Evolutionary conservation across 331 rosid species (phyloP), one percentile per base, ranked within the genome.

Genomic region (Cydonia oblonga): DNA sequence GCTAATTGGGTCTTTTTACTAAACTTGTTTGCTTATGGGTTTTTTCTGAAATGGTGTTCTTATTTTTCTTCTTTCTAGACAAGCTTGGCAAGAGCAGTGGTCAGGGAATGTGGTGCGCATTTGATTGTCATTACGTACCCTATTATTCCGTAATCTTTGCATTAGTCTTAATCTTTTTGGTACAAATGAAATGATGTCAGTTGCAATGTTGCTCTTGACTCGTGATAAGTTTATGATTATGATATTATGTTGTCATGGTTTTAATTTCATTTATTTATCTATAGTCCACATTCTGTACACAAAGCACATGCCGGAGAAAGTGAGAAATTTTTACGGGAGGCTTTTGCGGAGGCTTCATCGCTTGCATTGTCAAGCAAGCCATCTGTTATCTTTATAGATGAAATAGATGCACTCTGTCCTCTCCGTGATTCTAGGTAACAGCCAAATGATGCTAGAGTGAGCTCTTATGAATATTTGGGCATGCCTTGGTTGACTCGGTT

Each of bases 331-430:
- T 84, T 95, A 59, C 87, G 93, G 1, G 93, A 95, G 62, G 97
- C 99, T 35, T 95, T 95, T 72, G 73, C 87, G 3, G 82, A 83
- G 87, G 96, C 99, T 64, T 76, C 88, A 9, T 80, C 93, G 30
- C 92, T 80, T 72, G 63, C 86, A 58, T 74, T 77, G 64, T 74
- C 62, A 68, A 88, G 92, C 81, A 89, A 87, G 77, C 78, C 90
- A 16, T 81, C 97, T 0, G 92, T 91, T 72, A 79, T 95, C 68
- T 95, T 91, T 75, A 89, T 91, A 20, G 97, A 95, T 83, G 96
- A 89, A 86, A 84, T 91, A 74, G 99, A 95, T 80, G 91, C 88
- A 64, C 86, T 95, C 26, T 95, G 97, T 78, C 90, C 96, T 72
- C 93, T 86, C 38, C 93, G 88, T 73, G 83, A 87, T 82, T 91